These are phyloP conservation scores for Pythium dissotocum DNA, from an alignment of 352 stramenopile species.

Conservation along the genomic window DNA sequence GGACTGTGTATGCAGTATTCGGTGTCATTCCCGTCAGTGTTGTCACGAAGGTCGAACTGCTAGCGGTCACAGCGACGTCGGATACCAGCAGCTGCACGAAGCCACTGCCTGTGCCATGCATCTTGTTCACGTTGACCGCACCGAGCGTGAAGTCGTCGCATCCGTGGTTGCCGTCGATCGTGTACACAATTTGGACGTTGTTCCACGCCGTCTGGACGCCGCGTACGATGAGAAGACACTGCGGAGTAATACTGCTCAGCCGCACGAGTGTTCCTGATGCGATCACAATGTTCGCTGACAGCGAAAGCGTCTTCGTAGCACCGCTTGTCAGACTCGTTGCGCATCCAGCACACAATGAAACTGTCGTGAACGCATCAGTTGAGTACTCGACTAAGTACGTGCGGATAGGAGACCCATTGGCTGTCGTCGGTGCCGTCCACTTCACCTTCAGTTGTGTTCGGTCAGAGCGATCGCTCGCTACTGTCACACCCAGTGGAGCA, in stretches of 20 bases:
- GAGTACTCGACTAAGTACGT: constrained; percentile 90
- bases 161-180: constrained; percentile 47
- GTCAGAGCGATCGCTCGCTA: constrained; percentile 80
- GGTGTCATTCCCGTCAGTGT: constrained; percentile 38
- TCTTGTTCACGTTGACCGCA: constrained; percentile 36
- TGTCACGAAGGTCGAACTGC: constrained; percentile 12
- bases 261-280: constrained; percentile 40
- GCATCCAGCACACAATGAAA: constrained; percentile 51
- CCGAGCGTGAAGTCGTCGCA: constrained; percentile 58
- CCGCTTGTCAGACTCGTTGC: constrained; percentile 36
- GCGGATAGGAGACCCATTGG: constrained; percentile 66
- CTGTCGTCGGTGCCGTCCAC: constrained; percentile 68
- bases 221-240: constrained; percentile 56
- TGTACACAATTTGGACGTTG: constrained; percentile 40
- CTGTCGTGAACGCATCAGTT: constrained; percentile 43
- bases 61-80: neutral
- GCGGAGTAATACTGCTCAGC: constrained; percentile 42
- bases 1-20: constrained; percentile 74
- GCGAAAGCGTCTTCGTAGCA: constrained; percentile 45
- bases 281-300: constrained; percentile 38
- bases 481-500: constrained; percentile 68
- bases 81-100: constrained; percentile 36
- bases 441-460: constrained; percentile 81
- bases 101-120: constrained; percentile 51
- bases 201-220: constrained; percentile 43